phyloP scores from a whole-genome alignment of 495 filamentous ascomycete genomes.

The Penicillium verhagenii region DNA sequence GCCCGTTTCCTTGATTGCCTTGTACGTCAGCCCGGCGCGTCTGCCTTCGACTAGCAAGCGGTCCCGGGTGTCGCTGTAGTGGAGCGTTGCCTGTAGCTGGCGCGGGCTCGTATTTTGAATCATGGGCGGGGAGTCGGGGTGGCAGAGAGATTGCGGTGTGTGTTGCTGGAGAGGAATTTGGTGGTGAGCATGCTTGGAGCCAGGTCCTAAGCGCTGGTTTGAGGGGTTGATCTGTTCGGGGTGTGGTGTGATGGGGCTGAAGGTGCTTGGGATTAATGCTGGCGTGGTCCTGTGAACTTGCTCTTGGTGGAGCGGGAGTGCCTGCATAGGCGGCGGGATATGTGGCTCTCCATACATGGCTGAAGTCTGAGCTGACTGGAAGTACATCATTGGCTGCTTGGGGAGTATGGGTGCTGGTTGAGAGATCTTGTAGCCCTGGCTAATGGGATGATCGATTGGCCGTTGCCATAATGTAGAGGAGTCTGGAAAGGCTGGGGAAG shows the following conservation, averaged over 20 bases:
- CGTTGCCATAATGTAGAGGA: not conserved
- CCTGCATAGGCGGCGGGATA: no score
- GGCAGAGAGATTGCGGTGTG: not conserved
- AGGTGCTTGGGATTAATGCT: no score
- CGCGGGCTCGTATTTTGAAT: not conserved
- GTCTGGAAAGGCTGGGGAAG: not conserved
- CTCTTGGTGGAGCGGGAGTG: no score
- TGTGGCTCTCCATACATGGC: no score
- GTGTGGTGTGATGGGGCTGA: no score
- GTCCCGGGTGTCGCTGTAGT: slow-evolving; percentile 48
- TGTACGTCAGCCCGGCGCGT: slow-evolving; percentile 70
- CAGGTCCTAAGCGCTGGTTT: no score
- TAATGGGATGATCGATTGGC: not conserved
- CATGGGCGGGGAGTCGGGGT: not conserved
- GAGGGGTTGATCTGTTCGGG: no score
- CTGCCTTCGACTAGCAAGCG: slow-evolving; percentile 64
- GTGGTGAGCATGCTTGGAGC: no score
- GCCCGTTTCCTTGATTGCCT: slow-evolving; percentile 66
- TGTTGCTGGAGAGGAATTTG: not conserved
- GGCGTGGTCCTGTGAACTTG: no score
- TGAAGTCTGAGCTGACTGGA: no score
- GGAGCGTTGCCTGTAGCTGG: not conserved
- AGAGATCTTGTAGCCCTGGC: not conserved
- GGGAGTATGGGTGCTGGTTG: not conserved
- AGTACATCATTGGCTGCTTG: no score